These are phyloP conservation scores for Penicillium goetzii DNA, from an alignment of 495 filamentous ascomycete species.

Conservation along the genomic window DNA sequence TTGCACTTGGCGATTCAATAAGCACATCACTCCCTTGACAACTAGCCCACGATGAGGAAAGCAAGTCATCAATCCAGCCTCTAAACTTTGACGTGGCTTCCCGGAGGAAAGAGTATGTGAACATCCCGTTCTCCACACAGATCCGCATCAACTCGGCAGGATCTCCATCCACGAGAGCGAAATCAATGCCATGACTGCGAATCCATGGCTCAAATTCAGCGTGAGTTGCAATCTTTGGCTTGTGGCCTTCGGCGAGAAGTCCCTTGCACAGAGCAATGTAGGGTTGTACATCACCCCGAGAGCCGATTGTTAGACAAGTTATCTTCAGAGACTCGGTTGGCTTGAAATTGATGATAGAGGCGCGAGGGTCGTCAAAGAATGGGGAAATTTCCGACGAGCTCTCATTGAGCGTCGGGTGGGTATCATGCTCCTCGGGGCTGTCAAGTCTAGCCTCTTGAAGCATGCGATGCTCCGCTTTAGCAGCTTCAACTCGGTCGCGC, in stretches of 20 bases:
- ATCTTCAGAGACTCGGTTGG: slow-evolving; percentile 80
- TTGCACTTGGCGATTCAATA: slow-evolving; percentile 94
- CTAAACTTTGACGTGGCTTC: slow-evolving; percentile 89
- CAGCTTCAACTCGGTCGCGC: slow-evolving; percentile 70
- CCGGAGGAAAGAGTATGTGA: slow-evolving; percentile 86
- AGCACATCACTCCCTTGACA: slow-evolving; percentile 89
- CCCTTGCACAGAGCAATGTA: slow-evolving; percentile 97
- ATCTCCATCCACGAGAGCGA: slow-evolving; percentile 84
- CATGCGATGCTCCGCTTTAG: slow-evolving; percentile 79
- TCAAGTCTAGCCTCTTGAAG: slow-evolving; percentile 77
- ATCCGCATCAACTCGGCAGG: slow-evolving; percentile 93
- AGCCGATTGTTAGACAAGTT: slow-evolving; percentile 94
- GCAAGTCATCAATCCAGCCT: slow-evolving; percentile 88
- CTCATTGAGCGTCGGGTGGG: slow-evolving; percentile 41
- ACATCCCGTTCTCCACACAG: slow-evolving; percentile 97
- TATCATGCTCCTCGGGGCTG: slow-evolving; percentile 59
- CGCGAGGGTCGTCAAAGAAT: slow-evolving; percentile 90
- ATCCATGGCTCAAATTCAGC: slow-evolving; percentile 89
- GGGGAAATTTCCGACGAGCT: slow-evolving; percentile 57
- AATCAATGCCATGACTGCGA: slow-evolving; percentile 88
- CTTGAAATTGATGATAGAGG: slow-evolving; percentile 95
- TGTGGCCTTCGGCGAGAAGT: slow-evolving; percentile 84
- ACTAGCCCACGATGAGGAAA: slow-evolving; percentile 79
- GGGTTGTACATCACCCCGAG: slow-evolving; percentile 93
- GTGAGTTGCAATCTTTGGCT: slow-evolving; percentile 88